Base-by-base conservation (phyloP, 2,329 filamentous ascomycete genomes). In the Emergomyces africanus region DNA sequence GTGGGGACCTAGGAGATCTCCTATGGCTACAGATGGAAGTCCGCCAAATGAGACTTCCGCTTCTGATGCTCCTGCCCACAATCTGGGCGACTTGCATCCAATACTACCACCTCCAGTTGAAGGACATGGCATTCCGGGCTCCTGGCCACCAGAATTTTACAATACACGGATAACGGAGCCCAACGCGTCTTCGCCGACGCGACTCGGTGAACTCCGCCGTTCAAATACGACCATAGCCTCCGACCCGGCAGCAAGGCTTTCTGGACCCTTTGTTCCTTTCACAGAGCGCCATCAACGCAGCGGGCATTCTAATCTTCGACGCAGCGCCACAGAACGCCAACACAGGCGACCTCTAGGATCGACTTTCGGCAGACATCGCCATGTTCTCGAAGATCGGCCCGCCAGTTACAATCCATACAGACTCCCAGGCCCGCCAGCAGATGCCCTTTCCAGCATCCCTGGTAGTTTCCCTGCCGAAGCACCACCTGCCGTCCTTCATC, bases 281-380 rank as follows among this genome's bases (percentile, higher is more conserved):
- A 57, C 41, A 33, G 30, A 58, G 33, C 35, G 33, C 23, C 51
- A 57, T 10, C 25, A 50, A 44, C 30, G 50, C 6, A 53, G 18
- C 54, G 25, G 58, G 15, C 14, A 35, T 12, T 55, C 42, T 23
- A 15, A 49, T 12, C 51, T 69, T 53, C 70, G 66, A 59, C 70
- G 70, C 37, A 66, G 66, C 15, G 66, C 66, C 30, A 71, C 66
- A 23, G 68, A 70, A 60, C 65, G 64, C 14, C 61, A 63, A 42
- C 58, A 66, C 39, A 62, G 65, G 50, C 65, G 63, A 14, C 53
- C 39, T 18, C 23, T 10, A 25, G n/a, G 50, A 39, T n/a, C 2
- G n/a, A 23, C 10, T 15, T 53, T 55, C 30, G 39, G 23, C 39
- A 55, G 39, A 28, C 39, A 44, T 42, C 53, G 15, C 39, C 12